Percentiles rank a stretch among this genome's conserved stretches.
Conservation (phyloP, 2,329 filamentous ascomycete genomes). For the Phyllosticta citribraziliensis region DNA sequence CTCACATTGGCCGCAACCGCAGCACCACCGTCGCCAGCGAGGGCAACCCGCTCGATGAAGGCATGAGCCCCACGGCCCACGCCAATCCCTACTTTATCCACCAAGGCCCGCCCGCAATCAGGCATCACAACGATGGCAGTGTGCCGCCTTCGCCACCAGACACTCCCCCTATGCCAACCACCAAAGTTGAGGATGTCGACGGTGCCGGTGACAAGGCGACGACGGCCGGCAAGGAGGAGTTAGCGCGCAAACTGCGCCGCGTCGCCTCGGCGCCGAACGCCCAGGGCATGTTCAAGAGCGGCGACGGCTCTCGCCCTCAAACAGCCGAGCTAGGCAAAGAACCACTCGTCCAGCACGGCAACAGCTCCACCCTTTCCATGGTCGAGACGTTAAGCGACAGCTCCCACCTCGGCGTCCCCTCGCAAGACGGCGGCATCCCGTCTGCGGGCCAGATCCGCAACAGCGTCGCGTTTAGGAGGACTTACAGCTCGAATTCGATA, state of each 20-base stretch:
- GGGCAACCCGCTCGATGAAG: slow-evolving; percentile 80
- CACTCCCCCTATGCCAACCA: slow-evolving; percentile 57
- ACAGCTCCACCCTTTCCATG: slow-evolving; percentile 44
- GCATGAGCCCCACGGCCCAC: slow-evolving; percentile 81
- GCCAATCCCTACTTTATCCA: slow-evolving; percentile 97
- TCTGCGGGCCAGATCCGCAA: slow-evolving; percentile 56
- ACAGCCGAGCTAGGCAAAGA: slow-evolving; percentile 84
- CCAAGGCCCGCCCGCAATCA: slow-evolving; percentile 83
- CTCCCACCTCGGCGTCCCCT: slow-evolving; percentile 26
- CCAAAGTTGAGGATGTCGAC: slow-evolving; percentile 58
- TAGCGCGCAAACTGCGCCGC: slow-evolving; percentile 83
- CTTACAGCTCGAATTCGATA: slow-evolving; percentile 98
- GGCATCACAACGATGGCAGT: slow-evolving; percentile 90
- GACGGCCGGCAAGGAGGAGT: slow-evolving; percentile 79
- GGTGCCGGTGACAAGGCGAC: slow-evolving; percentile 57
- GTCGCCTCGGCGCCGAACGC: slow-evolving; percentile 96
- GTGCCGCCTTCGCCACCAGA: slow-evolving; percentile 88
- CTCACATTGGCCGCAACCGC: slow-evolving; percentile 74
- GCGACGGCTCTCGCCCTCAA: slow-evolving; percentile 49
- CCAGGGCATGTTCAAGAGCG: slow-evolving; percentile 71
- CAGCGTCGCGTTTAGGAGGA: slow-evolving; percentile 72
- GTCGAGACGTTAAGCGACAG: slow-evolving; percentile 33
- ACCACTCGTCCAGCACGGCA: slow-evolving; percentile 52
- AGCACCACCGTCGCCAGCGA: slow-evolving; percentile 89
- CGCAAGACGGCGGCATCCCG: slow-evolving; percentile 47